A percentile compares a stretch with the other conserved stretches of the same genome.
phyloP scores from a whole-genome alignment of 345 rosid genomes.

The Nasturtium officinale region DNA sequence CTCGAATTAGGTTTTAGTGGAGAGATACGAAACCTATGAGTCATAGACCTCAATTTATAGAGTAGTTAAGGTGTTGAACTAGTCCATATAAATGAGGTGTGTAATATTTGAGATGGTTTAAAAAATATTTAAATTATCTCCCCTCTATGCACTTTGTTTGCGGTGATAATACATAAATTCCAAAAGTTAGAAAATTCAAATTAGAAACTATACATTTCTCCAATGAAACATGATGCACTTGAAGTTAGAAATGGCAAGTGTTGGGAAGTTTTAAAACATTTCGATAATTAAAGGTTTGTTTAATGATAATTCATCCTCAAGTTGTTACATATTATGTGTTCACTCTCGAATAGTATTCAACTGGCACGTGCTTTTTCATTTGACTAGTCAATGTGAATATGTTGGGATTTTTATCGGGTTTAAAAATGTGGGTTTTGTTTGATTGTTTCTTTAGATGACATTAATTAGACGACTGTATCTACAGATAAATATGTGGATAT shows the following conservation, averaged over 20 bases:
- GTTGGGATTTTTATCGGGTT: too few species aligned
- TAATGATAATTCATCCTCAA: too few species aligned
- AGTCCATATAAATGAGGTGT: not conserved
- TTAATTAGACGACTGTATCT: too few species aligned
- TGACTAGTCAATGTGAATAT: too few species aligned
- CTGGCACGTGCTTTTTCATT: too few species aligned
- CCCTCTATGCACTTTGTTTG: not conserved
- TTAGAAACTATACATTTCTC: not conserved
- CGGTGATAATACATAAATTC: not conserved
- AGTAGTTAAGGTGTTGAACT: not conserved
- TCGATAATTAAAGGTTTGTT: too few species aligned
- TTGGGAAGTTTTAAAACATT: not conserved
- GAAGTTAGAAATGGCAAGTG: conserved; percentile 6
- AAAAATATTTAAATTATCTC: not conserved
- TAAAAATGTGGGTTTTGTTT: too few species aligned
- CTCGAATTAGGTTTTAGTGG: not conserved
- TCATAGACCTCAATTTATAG: conserved; percentile 12
- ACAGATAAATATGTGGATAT: too few species aligned
- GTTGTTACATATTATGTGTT: too few species aligned
- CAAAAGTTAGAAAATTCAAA: not conserved
- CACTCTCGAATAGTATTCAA: too few species aligned
- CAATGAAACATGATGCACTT: not conserved
- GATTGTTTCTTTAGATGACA: too few species aligned
- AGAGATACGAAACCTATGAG: conserved; percentile 7
- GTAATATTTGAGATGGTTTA: not conserved